Evolutionary conservation across 495 filamentous ascomycete species (phyloP), one percentile per base, ranked within the genome.

Genomic region (Glonium stellatum): DNA sequence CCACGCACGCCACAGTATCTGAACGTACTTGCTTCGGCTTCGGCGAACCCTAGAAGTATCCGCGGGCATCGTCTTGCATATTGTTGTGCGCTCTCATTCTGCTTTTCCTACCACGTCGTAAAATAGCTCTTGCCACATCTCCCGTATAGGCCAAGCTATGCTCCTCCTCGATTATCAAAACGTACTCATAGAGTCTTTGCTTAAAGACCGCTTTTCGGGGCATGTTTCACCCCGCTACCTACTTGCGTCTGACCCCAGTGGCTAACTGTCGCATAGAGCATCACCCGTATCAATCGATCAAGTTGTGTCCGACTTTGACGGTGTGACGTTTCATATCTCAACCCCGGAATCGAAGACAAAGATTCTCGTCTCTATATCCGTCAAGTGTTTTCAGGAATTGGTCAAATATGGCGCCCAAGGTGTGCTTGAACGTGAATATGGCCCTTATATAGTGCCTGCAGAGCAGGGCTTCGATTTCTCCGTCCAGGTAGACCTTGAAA

Each of bases 151-250:
- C 19, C 37, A 35, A 76, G 84, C 68, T 65, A 97, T 97, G 93
- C 84, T 98, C 76, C 86, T 97, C 70, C 85, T 99, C 68, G 93
- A 99, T 72, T 99, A 99, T 73, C 93, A 97, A 72, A 99, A 99
- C 76, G 91, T 95, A 58, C 80, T 97, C 69, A 96, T 99, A 71
- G 89, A 96, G 77, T 87, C 90, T 57, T 84, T 97, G 66, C 85
- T 99, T 63, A 95, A 87, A 59, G 93, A 99, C 78, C 87, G 93
- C 64, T 92, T 97, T 76, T 86, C 87, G 44, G 89, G 89, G 91
- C 93, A 82, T 36, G 41, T n/a, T 27, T 39, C 64, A 55, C 54
- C 48, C 57, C 64, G 57, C 60, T 56, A 60, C 55, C 51, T 64
- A 39, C 41, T 46, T 35, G 47, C 19, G 31, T 53, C 55, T 59